phyloP scores from a whole-genome alignment of 345 rosid genomes.

The Geranium brycei region DNA sequence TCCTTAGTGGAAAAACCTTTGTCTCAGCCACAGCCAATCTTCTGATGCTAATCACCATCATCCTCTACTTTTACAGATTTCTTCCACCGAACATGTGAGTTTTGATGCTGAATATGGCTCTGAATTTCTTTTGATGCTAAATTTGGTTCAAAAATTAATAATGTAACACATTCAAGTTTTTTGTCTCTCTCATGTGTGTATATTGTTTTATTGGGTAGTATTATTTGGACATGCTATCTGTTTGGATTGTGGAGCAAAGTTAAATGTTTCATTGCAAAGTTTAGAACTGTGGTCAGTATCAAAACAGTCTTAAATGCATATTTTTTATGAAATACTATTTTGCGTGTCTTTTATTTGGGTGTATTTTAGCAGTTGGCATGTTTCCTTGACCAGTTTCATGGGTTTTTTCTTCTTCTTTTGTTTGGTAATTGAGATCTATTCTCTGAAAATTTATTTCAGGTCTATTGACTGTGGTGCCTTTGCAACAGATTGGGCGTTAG shows the following conservation, averaged over 20 bases:
- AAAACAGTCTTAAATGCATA: background rate
- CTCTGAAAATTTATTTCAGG: constrained; percentile 1
- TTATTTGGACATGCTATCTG: background rate
- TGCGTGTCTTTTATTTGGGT: background rate
- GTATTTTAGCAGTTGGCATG: background rate
- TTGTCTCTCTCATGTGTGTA: background rate
- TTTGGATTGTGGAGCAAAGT: background rate
- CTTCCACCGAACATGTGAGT: constrained; percentile 59
- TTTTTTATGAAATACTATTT: background rate
- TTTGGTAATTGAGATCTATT: constrained; percentile 1
- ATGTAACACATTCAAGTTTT: background rate
- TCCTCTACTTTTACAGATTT: constrained; percentile 42
- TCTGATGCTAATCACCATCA: constrained; percentile 33
- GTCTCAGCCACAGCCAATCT: constrained; percentile 58
- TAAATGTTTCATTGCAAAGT: background rate
- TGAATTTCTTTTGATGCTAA: background rate
- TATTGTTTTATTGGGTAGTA: background rate
- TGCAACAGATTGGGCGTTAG: constrained; percentile 44
- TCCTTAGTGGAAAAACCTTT: constrained; percentile 61
- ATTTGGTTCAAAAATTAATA: background rate
- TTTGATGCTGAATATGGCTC: constrained; percentile 3
- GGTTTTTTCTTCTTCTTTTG: background rate
- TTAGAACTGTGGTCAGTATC: background rate
- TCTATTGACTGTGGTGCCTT: constrained; percentile 12
- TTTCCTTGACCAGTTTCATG: constrained; percentile 2